These are phyloP conservation scores for Russula griseocarnosa DNA, from an alignment of 768 basidiomycete genomes.

Conservation along the genomic window DNA sequence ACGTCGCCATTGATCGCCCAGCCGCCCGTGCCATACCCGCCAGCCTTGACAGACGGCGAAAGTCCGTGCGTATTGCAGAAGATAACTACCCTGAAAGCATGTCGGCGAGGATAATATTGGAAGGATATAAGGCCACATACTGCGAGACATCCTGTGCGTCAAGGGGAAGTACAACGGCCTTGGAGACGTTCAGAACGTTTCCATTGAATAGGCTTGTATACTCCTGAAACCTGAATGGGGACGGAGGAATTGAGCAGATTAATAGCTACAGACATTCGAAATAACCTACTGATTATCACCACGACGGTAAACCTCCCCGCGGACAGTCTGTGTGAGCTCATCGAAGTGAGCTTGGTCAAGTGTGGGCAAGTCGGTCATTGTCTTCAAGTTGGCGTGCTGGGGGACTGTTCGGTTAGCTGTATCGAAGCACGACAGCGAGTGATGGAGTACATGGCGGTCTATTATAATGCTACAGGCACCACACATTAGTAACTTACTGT, in stretches of 20 bases:
- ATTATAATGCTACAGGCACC: slow-evolving; percentile 9
- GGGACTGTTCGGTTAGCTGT: neutral
- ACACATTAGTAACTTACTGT: neutral
- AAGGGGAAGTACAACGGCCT: slow-evolving; percentile 66
- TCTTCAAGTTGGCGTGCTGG: neutral
- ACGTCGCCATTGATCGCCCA: slow-evolving; percentile 87
- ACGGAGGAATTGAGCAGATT: neutral
- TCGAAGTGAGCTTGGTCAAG: slow-evolving; percentile 20
- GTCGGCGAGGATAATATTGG: slow-evolving; percentile 1
- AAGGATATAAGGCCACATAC: slow-evolving; percentile 36
- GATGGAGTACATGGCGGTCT: neutral
- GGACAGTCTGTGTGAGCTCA: slow-evolving; percentile 22
- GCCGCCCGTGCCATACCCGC: slow-evolving; percentile 87
- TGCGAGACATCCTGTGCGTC: slow-evolving; percentile 80
- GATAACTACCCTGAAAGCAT: slow-evolving; percentile 49
- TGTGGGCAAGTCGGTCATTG: slow-evolving; percentile 6
- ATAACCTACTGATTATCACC: slow-evolving; percentile 22
- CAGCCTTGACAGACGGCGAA: slow-evolving; percentile 79
- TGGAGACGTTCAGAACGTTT: slow-evolving; percentile 55
- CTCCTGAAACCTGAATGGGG: slow-evolving; percentile 22
- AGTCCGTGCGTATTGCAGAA: slow-evolving; percentile 72
- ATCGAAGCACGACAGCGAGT: slow-evolving; percentile 4
- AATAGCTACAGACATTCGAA: neutral
- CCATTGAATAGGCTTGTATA: slow-evolving; percentile 61
- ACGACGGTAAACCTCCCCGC: slow-evolving; percentile 24